phyloP scores from a whole-genome alignment of 768 basidiomycete genomes.

The Phlegmacium glaucopus region DNA sequence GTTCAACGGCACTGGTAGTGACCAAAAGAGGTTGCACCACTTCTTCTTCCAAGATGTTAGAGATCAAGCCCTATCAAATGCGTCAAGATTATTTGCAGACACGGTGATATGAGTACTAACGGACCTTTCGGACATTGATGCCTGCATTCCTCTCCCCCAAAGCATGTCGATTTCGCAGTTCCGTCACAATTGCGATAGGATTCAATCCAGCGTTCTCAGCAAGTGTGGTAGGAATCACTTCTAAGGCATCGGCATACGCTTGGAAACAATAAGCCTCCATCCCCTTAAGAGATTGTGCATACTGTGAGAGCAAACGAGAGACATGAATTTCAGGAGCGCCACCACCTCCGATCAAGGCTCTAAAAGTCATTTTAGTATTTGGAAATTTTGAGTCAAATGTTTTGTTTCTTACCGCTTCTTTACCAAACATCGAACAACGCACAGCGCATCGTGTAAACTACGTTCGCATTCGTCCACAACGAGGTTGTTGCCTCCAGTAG shows the following conservation, averaged over 20 bases:
- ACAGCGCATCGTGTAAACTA: constrained; percentile 97
- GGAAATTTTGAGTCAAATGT: not conserved
- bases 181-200: constrained; percentile 97
- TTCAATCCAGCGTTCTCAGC: constrained; percentile 99
- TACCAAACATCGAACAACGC: constrained; percentile 96
- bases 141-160: constrained; percentile 93
- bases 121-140: constrained; percentile 91
- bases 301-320: constrained; percentile 85
- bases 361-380: constrained; percentile 8
- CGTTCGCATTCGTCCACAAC: constrained; percentile 97
- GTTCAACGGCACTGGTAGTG: constrained; percentile 91
- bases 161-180: constrained; percentile 94
- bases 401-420: constrained; percentile 82
- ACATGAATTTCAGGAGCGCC: constrained; percentile 98
- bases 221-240: constrained; percentile 95
- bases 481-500: constrained; percentile 88
- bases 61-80: constrained; percentile 76
- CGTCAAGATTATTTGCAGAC: no score
- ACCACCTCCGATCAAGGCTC: constrained; percentile 93
- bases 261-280: constrained; percentile 99
- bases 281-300: constrained; percentile 90
- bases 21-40: constrained; percentile 96
- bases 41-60: constrained; percentile 96
- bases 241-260: constrained; percentile 95
- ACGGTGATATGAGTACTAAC: not conserved